phyloP scores from a whole-genome alignment of 768 basidiomycete species.

The Stropharia rugosoannulata region DNA sequence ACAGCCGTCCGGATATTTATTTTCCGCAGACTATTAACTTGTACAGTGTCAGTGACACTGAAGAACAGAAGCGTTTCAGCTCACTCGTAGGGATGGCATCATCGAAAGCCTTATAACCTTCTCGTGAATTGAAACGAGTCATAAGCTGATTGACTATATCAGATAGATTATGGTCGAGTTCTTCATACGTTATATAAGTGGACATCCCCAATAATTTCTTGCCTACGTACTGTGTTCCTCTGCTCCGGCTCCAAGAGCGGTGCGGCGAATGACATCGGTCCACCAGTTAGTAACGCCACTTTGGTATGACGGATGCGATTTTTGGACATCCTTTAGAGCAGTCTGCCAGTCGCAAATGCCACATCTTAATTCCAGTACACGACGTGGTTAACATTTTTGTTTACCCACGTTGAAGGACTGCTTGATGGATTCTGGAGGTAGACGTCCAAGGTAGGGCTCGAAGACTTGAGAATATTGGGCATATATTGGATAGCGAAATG shows the following conservation, averaged over 20 bases:
- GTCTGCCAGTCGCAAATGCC: background rate
- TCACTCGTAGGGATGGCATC: conserved; percentile 32
- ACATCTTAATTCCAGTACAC: background rate
- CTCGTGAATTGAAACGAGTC: conserved; percentile 62
- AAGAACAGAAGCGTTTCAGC: background rate
- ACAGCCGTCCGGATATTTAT: conserved; percentile 53
- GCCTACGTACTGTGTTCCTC: conserved; percentile 46
- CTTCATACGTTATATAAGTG: conserved; percentile 28
- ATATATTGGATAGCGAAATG: conserved; percentile 66
- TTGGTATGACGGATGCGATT: conserved; percentile 57
- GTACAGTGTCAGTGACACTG: conserved; percentile 11
- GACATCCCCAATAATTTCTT: background rate
- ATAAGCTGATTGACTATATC: conserved; percentile 63
- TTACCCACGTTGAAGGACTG: conserved; percentile 61
- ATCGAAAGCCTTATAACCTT: conserved; percentile 55
- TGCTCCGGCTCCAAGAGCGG: conserved; percentile 76
- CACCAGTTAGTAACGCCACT: conserved; percentile 65
- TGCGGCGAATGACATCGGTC: conserved; percentile 72
- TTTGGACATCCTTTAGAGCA: conserved; percentile 50
- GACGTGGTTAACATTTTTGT: conserved; percentile 6
- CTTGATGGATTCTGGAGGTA: conserved; percentile 52
- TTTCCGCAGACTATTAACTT: conserved; percentile 13
- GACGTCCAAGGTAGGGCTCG: conserved; percentile 60
- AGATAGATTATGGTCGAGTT: conserved; percentile 50
- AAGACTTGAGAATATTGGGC: conserved; percentile 67